Evolutionary conservation across 2,329 filamentous ascomycete species (phyloP), one percentile per base, ranked within the genome.

Genomic region (Alternaria sp.): DNA sequence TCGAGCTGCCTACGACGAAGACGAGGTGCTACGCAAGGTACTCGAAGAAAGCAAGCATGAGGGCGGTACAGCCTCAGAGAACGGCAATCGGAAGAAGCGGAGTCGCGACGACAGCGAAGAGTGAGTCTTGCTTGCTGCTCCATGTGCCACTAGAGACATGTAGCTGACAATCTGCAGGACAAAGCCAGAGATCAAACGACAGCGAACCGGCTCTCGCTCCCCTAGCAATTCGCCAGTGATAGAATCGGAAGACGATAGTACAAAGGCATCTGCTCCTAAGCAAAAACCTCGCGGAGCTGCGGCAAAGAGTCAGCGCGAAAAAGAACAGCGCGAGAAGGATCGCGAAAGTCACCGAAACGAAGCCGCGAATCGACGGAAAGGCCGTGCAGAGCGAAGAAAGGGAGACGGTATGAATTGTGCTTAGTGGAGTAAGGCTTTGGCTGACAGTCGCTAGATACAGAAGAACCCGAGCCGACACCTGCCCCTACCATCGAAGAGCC

Each of bases 11-110:
- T 98, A 98, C 73, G 94, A 98, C 68, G 96, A 99, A 80, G 94
- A 97, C 72, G 93, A 96, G 78, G 90, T 94, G 73, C 81, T 99
- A 43, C 89, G 93, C 58, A 89, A 92, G 69, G 96, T 95, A 28
- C 93, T 99, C 71, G 95, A 98, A 79, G 94, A 96, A 65, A 99
- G 96, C 83, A 97, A 94, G 81, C 90, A 92, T 75, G 93, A 96
- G 46, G 89, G 86, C 11, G 84, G 85, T 12, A 83, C 85, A 32
- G 76, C 78, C 12, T 89, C 90, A 36, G 85, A 85, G 56, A 83
- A 80, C 36, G 83, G 83, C 43, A 86, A 83, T 55, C 86, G 91
- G 67, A 89, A 92, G 74, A 99, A 99, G 83, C 86, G 96, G 74
- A 90, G 90, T 65, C 88, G 95, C 66, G 97, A 96, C 74, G 93